Evolutionary conservation across 495 filamentous ascomycete species (phyloP).

Genomic region (Penicillium paradoxum): DNA sequence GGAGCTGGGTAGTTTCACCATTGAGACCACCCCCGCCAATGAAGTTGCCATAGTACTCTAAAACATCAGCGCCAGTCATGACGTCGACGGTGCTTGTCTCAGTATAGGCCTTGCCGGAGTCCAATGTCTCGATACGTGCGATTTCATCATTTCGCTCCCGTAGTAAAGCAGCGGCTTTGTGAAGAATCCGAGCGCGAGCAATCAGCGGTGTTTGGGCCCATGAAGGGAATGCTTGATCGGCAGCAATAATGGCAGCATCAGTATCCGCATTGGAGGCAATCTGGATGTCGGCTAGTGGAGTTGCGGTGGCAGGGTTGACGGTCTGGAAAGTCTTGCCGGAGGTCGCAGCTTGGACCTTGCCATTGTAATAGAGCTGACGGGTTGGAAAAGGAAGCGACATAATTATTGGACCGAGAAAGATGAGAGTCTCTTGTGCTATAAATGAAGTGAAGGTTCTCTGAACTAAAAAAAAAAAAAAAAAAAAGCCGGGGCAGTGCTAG

Average conservation of each 20-base stretch:
- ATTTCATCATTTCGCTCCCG: conserved; percentile 67
- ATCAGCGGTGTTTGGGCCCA: conserved; percentile 64
- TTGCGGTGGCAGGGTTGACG: conserved; percentile 62
- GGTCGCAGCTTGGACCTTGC: conserved; percentile 52
- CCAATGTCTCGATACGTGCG: conserved; percentile 61
- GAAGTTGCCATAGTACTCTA: conserved; percentile 72
- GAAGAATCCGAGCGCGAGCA: conserved; percentile 64
- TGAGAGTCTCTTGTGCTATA: too few relatives aligned
- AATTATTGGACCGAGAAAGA: background rate
- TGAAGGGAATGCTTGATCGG: conserved; percentile 54
- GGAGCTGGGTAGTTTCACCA: conserved; percentile 61
- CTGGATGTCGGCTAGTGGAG: conserved; percentile 58
- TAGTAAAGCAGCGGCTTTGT: conserved; percentile 60
- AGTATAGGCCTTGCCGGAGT: conserved; percentile 70
- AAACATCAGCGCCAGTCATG: conserved; percentile 66
- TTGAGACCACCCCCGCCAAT: conserved; percentile 65
- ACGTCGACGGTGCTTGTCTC: conserved; percentile 75
- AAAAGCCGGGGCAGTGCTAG: background rate
- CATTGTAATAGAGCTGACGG: conserved; percentile 65
- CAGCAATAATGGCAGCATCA: conserved; percentile 60
- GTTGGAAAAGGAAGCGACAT: conserved; percentile 43
- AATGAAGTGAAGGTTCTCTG: background rate
- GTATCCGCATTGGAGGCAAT: conserved; percentile 58
- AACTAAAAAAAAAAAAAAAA: background rate
- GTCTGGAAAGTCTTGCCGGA: conserved; percentile 60